Conservation (phyloP, 2,329 filamentous ascomycete species). For the Aureobasidium sp. region DNA sequence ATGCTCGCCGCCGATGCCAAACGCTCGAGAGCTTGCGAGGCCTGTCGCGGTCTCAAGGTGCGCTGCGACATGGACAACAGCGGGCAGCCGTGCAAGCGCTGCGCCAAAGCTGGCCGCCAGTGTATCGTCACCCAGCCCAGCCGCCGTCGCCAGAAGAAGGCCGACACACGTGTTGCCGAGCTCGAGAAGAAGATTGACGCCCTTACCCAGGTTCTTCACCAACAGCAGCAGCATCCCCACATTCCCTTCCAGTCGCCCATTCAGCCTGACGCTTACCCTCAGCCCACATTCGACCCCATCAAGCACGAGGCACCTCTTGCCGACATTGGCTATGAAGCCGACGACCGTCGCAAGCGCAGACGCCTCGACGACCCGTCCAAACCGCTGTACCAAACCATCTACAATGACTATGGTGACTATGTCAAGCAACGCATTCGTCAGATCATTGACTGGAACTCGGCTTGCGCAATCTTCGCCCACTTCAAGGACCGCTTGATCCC, state of each 20-base stretch:
- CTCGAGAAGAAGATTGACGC: slow-evolving; percentile 90
- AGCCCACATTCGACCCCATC: neutral
- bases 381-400: neutral
- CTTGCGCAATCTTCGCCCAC: slow-evolving; percentile 46
- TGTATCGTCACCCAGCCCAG: slow-evolving; percentile 70
- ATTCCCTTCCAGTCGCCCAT: slow-evolving; percentile 13
- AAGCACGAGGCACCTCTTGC: neutral
- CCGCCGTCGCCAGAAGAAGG: slow-evolving; percentile 83
- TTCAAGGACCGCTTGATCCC: slow-evolving; percentile 48
- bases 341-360: slow-evolving; percentile 7
- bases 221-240: slow-evolving; percentile 30
- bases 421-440: slow-evolving; percentile 11
- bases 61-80: slow-evolving; percentile 72
- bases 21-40: slow-evolving; percentile 40
- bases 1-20: slow-evolving; percentile 23
- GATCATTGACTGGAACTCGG: slow-evolving; percentile 10
- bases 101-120: slow-evolving; percentile 67
- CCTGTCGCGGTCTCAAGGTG: slow-evolving; percentile 49
- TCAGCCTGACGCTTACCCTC: neutral
- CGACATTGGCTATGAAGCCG: neutral
- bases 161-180: slow-evolving; percentile 79
- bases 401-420: neutral
- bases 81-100: slow-evolving; percentile 55
- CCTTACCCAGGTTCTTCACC: slow-evolving; percentile 69
- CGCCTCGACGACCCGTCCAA: neutral